Conservation (phyloP, 2,329 filamentous ascomycete genomes). For the Colletotrichum sp. region DNA sequence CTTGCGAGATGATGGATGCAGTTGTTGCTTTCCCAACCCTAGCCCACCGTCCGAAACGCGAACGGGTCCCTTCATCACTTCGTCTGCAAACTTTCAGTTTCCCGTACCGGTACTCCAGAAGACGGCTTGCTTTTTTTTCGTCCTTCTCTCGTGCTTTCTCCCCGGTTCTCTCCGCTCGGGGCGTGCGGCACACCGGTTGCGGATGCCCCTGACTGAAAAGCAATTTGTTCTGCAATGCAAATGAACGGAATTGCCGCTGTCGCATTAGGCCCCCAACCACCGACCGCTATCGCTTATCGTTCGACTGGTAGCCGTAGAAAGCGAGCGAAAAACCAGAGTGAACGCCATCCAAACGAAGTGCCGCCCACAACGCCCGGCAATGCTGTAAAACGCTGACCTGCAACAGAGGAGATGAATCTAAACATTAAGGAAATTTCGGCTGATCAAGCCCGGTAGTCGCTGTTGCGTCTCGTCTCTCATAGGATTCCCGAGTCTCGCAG, state of each 20-base stretch:
- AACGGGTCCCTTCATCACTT: constrained; percentile 16
- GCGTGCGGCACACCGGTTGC: constrained; percentile 5
- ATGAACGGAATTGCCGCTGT: background rate
- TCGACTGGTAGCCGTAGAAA: constrained; percentile 3
- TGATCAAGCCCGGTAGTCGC: background rate
- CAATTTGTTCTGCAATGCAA: constrained; percentile 3
- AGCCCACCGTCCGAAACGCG: background rate
- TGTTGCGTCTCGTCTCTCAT: constrained; percentile 44
- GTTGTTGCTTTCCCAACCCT: background rate
- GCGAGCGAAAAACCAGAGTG: constrained; percentile 21
- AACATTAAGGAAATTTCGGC: constrained; percentile 6
- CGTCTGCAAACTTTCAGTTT: background rate
- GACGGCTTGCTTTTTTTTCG: background rate
- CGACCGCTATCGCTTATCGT: background rate
- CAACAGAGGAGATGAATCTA: constrained; percentile 23
- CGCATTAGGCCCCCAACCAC: background rate
- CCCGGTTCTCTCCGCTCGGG: constrained; percentile 1
- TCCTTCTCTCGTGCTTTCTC: background rate
- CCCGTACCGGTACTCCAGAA: constrained; percentile 12
- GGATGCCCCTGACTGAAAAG: background rate
- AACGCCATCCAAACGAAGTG: constrained; percentile 23
- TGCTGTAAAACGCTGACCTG: constrained; percentile 24
- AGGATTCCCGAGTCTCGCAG: constrained; percentile 98
- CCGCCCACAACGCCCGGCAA: constrained; percentile 25
- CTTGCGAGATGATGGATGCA: background rate